Evolutionary conservation across 768 basidiomycete genomes (phyloP), one percentile per base, ranked within the genome.

Genomic region (Dioszegia hungarica): DNA sequence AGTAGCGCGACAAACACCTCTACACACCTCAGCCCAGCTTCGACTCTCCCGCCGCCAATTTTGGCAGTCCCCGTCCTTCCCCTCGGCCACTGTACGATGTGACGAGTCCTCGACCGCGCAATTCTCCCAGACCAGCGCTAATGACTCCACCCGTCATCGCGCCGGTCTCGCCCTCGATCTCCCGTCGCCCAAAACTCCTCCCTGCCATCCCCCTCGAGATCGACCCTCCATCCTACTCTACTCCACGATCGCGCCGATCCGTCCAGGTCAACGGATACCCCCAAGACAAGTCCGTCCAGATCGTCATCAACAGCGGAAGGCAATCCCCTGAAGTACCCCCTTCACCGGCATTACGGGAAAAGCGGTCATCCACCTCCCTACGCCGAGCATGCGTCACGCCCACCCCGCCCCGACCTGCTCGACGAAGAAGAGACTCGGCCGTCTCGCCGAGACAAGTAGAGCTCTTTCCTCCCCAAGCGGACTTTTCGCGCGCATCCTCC

Each of bases 111-210:
- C 49, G 49, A 25, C 49, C 28, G 14, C 33, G 31, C 9, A 41
- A 15, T 34, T 29, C 27, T 24, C 45, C 37, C 29, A 51, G 28
- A 34, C 56, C 40, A 40, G 55, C 33, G 40, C 54, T 24, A 38
- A 63, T 29, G 33, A 44, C 24, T 56, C 66, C 41, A 29, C 38
- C 37, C 27, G 48, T 60, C 37, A 46, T 51, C 15, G 22, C 49
- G 10, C 36, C 49, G 4, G 22, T 51, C 20, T 53, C 25, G 49
- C 55, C 25, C 38, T 20, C 31, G 33, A 38, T 33, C 48, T 54
- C 15, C 63, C 62, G 49, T 17, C 43, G 61, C 22, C 43, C 33
- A 24, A 63, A 60, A 37, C 58, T 63, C 12, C 43, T 63, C 15
- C 62, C 62, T 6, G 62, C 62, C 17, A 34, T 63, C 17, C 62